Conservation (phyloP, 2,329 filamentous ascomycete species). For the Neocucurbitaria cava region DNA sequence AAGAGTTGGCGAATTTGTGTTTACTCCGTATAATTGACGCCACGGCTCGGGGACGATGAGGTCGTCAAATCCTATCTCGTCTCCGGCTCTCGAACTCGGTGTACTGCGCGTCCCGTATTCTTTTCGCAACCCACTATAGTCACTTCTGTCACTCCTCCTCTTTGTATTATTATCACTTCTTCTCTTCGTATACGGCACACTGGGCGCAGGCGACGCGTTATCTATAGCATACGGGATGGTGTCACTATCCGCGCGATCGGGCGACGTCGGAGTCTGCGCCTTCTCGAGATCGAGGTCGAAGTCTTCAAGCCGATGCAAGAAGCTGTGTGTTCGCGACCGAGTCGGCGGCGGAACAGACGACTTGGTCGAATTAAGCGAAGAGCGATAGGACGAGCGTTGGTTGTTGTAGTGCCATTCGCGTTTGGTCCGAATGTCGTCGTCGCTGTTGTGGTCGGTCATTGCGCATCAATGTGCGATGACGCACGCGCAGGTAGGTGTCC, state of each 20-base stretch:
- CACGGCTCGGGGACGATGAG: constrained; percentile 9
- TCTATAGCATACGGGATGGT: constrained; percentile 3
- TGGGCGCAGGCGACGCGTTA: constrained; percentile 24
- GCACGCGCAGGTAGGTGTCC: neutral
- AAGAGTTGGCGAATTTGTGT: constrained; percentile 9
- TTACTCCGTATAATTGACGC: constrained; percentile 12
- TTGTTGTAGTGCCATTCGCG: constrained; percentile 44
- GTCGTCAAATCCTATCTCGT: constrained; percentile 9
- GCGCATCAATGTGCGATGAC: constrained; percentile 18
- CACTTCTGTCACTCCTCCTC: no score
- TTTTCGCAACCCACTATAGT: no score
- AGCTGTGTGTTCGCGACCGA: constrained; percentile 19
- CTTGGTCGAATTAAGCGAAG: constrained; percentile 14
- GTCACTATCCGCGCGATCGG: constrained; percentile 22
- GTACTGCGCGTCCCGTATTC: constrained; percentile 10
- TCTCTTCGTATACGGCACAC: constrained; percentile 16
- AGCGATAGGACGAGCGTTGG: constrained; percentile 43
- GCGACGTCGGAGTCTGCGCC: neutral
- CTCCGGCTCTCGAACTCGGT: constrained; percentile 2
- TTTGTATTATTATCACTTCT: neutral
- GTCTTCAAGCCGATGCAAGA: constrained; percentile 19
- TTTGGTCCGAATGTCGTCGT: constrained; percentile 29
- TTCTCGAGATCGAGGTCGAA: constrained; percentile 22
- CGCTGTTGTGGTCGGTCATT: constrained; percentile 30
- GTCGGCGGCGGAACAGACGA: constrained; percentile 19